Percentiles rank a stretch among this genome's conserved stretches.
Evolutionary conservation across 2,329 filamentous ascomycete species (phyloP).

Genomic region (Sporothrix variecibatus): DNA sequence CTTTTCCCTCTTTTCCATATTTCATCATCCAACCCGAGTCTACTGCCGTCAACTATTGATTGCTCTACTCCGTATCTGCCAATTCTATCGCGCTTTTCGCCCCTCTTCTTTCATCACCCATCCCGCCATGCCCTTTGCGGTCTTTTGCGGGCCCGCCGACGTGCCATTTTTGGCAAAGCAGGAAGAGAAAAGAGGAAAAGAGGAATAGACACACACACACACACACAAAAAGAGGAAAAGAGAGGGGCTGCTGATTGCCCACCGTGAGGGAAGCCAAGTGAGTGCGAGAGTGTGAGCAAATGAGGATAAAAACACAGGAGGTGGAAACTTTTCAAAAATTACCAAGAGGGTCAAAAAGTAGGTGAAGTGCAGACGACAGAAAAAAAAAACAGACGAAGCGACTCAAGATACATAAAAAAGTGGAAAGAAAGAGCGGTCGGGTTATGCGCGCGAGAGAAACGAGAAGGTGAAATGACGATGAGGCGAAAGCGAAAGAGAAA

Average conservation of each 20-base stretch:
- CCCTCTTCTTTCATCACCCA: slow-evolving; percentile 14
- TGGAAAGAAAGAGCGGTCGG: slow-evolving; percentile 21
- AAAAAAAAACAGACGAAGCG: not conserved
- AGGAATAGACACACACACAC: no score
- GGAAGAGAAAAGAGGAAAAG: not conserved
- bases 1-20: not conserved
- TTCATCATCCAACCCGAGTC: not conserved
- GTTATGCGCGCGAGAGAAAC: slow-evolving; percentile 3
- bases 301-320: not conserved
- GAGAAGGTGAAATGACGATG: slow-evolving; percentile 3
- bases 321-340: not conserved
- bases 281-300: slow-evolving; percentile 5
- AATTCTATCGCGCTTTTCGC: not conserved
- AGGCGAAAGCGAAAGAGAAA: not conserved
- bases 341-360: not conserved
- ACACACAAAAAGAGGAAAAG: not conserved
- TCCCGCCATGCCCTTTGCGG: slow-evolving; percentile 26
- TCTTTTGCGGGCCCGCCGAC: slow-evolving; percentile 18
- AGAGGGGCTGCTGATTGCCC: slow-evolving; percentile 1
- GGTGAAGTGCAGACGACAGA: slow-evolving; percentile 1
- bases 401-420: not conserved
- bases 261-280: not conserved
- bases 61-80: not conserved
- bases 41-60: not conserved
- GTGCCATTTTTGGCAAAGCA: slow-evolving; percentile 16